Percentiles rank a stretch among this genome's conserved stretches.
Evolutionary conservation across 495 filamentous ascomycete species (phyloP).

Genomic region (Aspergillus ostianus): DNA sequence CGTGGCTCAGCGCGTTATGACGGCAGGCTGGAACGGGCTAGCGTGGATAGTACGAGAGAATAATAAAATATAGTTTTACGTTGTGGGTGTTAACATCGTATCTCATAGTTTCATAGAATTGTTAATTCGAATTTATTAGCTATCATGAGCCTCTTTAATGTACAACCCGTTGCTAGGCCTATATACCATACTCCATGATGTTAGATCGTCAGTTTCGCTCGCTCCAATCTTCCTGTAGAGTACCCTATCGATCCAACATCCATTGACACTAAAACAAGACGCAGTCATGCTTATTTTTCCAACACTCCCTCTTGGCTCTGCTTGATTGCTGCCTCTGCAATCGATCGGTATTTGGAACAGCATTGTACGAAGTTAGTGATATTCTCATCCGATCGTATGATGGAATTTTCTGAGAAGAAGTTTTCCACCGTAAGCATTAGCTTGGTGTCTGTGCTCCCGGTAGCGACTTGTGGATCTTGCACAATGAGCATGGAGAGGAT

Average conservation of each 20-base stretch:
- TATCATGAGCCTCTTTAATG: not conserved
- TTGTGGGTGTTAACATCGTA: too few relatives aligned
- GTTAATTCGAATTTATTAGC: too few relatives aligned
- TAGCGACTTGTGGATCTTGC: constrained; percentile 1
- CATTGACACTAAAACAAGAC: not conserved
- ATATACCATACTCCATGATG: not conserved
- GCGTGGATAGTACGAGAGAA: not conserved
- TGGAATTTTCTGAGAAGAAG: not conserved
- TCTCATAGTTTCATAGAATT: too few relatives aligned
- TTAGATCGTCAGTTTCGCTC: not conserved
- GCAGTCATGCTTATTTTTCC: not conserved
- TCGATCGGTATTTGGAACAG: not conserved
- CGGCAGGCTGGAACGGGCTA: not conserved
- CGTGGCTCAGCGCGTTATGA: too few relatives aligned
- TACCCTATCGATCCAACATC: too few relatives aligned
- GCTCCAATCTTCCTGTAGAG: too few relatives aligned
- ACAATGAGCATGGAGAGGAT: constrained; percentile 3
- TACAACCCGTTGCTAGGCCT: not conserved
- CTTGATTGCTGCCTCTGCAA: constrained; percentile 1
- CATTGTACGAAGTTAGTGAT: not conserved
- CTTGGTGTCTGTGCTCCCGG: not conserved
- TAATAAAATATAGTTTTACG: too few relatives aligned
- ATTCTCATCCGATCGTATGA: not conserved
- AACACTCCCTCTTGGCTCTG: not conserved
- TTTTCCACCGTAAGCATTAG: not conserved